These are phyloP conservation scores for Neohortaea acidophila DNA, from an alignment of 495 filamentous ascomycete species.

Conservation along the genomic window DNA sequence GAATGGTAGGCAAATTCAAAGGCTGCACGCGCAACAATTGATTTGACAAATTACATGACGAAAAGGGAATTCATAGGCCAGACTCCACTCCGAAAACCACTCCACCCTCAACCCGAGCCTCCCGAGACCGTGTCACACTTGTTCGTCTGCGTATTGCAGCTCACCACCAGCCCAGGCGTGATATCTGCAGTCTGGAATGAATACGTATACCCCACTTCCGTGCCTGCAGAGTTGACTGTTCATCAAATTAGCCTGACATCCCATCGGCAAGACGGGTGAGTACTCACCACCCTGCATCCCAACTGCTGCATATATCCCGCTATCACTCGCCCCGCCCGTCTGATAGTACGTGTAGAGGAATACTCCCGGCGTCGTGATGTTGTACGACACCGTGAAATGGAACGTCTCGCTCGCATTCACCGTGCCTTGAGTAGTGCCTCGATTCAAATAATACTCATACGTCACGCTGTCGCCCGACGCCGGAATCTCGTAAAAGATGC, in stretches of 20 bases:
- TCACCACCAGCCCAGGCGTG: constrained; percentile 1
- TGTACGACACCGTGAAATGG: constrained; percentile 17
- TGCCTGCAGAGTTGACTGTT: background rate
- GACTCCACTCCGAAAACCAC: too few relatives aligned
- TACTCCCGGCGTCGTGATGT: constrained; percentile 4
- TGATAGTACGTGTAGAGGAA: constrained; percentile 13
- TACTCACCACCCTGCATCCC: constrained; percentile 19
- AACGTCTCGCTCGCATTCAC: background rate
- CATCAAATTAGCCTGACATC: background rate
- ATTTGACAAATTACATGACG: too few relatives aligned
- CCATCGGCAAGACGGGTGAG: background rate
- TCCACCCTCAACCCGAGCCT: too few relatives aligned
- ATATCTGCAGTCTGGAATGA: background rate
- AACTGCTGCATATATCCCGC: constrained; percentile 7
- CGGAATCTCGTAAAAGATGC: constrained; percentile 17
- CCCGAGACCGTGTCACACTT: constrained; percentile 1
- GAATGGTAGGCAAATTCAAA: too few relatives aligned
- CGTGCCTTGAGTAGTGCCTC: constrained; percentile 1
- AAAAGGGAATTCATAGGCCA: too few relatives aligned
- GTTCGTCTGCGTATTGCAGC: constrained; percentile 4
- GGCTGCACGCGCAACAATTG: too few relatives aligned
- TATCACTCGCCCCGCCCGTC: constrained; percentile 3
- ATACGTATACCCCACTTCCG: background rate
- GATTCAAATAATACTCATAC: constrained; percentile 12
- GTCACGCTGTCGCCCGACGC: constrained; percentile 1